Evolutionary conservation across 2,329 filamentous ascomycete genomes (phyloP).

Genomic region (Cercospora sp.): DNA sequence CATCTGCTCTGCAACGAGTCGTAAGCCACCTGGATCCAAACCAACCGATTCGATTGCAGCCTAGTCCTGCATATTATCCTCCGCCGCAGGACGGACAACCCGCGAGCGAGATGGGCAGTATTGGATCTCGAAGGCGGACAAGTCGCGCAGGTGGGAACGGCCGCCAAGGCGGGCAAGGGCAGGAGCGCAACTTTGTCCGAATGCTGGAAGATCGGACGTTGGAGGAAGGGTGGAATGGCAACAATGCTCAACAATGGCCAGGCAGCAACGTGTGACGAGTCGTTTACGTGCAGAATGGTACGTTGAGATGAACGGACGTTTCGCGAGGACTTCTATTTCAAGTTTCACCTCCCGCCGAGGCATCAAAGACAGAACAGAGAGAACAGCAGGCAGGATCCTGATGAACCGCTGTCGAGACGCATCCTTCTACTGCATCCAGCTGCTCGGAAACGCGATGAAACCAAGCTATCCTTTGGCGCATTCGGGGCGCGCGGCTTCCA

Average conservation of each 20-base stretch:
- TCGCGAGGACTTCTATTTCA: not conserved
- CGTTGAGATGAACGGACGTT: not conserved
- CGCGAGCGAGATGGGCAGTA: conserved; percentile 63
- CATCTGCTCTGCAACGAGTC: conserved; percentile 87
- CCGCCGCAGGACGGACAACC: conserved; percentile 82
- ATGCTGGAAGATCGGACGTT: conserved; percentile 91
- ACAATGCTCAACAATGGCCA: conserved; percentile 18
- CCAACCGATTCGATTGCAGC: conserved; percentile 89
- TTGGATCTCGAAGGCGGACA: conserved; percentile 65
- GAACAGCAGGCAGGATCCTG: conserved; percentile 6
- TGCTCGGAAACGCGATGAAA: not conserved
- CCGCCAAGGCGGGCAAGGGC: conserved; percentile 55
- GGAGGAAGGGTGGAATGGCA: conserved; percentile 70
- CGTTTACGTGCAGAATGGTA: not conserved
- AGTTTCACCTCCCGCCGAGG: not conserved
- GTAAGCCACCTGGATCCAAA: conserved; percentile 94
- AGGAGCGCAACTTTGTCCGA: conserved; percentile 79
- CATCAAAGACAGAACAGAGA: not conserved
- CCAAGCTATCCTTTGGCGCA: not conserved
- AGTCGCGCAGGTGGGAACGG: conserved; percentile 48
- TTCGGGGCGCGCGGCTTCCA: not conserved
- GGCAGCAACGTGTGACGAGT: conserved; percentile 17
- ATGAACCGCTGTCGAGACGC: not conserved
- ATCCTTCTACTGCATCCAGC: not conserved
- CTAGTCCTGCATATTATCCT: conserved; percentile 95